Evolutionary conservation across 2,329 filamentous ascomycete species (phyloP), one percentile per base, ranked within the genome.

Genomic region (Coniochaeta sp.): DNA sequence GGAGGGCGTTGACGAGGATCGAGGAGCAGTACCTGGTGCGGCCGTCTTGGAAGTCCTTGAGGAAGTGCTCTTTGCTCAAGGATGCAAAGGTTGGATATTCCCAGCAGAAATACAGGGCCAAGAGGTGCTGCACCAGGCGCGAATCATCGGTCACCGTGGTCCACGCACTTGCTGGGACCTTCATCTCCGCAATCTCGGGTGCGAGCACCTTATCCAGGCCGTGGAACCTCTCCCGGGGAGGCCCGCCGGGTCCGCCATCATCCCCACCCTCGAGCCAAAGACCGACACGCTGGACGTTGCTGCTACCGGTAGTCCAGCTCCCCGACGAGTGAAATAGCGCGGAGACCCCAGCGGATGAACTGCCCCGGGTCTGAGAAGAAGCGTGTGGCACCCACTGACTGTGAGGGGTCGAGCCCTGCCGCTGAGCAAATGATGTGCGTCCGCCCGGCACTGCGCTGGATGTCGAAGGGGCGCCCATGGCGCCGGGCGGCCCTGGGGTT

Each of bases 51-150:
- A 87, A 87, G 63, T 89, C 85, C 49, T 75, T 74, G 53, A 86
- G 70, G 59, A 89, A 89, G 60, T 85, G 80, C 58, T 87, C 83
- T 61, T 86, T 85, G 61, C 83, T 87, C 42, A 90, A 76, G 2
- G 86, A 81, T 3, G 85, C 81, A 66, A 88, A 89, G 12, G 85
- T 89, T 3, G 86, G 84, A 63, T 90, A 88, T 57, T 86, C 81
- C 79, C 86, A 89, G 69, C 83, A 86, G 57, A 89, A 89, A 67
- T 88, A 89, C 28, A 87, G 70, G 0, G 78, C 74, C 50, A 88
- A 67, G 9, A 88, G 71, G 58, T 85, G 82, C 55, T 83, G 74
- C 1, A 88, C 79, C 27, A 88, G 73, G 12, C 64, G 67, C 12
- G 71, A 60, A 56, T 88, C 83, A 3, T 65, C 61, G 2, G 83